These are phyloP conservation scores for Suillus plorans DNA, from an alignment of 768 basidiomycete genomes.

Conservation along the genomic window DNA sequence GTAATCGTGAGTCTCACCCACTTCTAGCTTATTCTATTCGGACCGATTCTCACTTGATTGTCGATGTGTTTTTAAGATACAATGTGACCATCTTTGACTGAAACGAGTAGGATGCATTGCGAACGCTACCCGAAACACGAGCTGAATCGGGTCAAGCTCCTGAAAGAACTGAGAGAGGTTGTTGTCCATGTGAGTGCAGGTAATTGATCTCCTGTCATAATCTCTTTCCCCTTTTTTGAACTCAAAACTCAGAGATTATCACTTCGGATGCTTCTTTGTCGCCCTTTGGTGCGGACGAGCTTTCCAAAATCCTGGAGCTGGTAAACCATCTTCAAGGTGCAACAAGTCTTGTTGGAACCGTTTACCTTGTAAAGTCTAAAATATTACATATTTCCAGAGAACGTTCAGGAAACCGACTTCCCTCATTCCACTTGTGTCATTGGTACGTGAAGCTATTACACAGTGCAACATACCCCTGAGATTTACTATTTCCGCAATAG, in stretches of 20 bases:
- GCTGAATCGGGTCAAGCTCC: background rate
- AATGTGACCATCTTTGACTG: background rate
- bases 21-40: background rate
- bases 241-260: constrained; percentile 1
- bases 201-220: constrained; percentile 6
- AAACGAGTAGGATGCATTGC: constrained; percentile 10
- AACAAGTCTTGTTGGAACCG: background rate
- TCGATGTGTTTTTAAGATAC: background rate
- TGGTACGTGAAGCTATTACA: background rate
- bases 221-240: constrained; percentile 4
- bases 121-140: constrained; percentile 6
- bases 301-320: constrained; percentile 10
- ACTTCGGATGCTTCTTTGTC: constrained; percentile 10
- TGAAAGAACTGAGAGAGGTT: constrained; percentile 7
- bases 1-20: background rate
- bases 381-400: background rate
- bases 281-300: constrained; percentile 10
- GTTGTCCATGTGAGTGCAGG: constrained; percentile 18
- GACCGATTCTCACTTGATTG: background rate
- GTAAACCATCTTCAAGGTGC: constrained; percentile 11
- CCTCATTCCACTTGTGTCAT: constrained; percentile 4
- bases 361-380: too few species aligned
- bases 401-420: background rate
- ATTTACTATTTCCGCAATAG: constrained; percentile 21
- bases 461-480: background rate